phyloP scores from a whole-genome alignment of 2,329 filamentous ascomycete genomes.

The Fusarium sp. region DNA sequence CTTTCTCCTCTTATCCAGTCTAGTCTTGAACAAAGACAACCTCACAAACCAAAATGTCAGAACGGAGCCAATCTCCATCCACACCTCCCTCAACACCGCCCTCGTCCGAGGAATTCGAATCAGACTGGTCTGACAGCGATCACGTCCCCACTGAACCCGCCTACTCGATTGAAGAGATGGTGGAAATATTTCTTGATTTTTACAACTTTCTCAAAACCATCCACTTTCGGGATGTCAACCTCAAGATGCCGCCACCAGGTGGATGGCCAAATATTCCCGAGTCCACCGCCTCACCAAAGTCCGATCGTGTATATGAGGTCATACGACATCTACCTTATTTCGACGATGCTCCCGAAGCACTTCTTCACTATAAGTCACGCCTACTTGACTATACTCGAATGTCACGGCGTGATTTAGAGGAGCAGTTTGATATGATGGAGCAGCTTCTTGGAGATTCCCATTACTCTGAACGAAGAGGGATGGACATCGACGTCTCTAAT shows the following conservation, averaged over 20 bases:
- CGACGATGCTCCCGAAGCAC: not conserved
- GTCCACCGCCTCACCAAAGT: not conserved
- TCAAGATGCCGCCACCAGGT: constrained; percentile 1
- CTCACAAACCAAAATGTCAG: not conserved
- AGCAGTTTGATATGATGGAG: not conserved
- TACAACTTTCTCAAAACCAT: constrained; percentile 5
- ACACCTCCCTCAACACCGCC: not conserved
- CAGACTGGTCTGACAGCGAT: not conserved
- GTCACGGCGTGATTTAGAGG: not conserved
- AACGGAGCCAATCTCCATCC: not conserved
- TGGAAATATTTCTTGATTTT: not conserved
- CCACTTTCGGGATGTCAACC: not conserved
- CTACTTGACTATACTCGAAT: constrained; percentile 1
- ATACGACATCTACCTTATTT: constrained; percentile 6
- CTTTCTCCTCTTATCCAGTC: not conserved
- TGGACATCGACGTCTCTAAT: not conserved
- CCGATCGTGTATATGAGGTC: not conserved
- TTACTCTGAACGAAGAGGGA: not conserved
- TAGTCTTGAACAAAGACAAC: not conserved
- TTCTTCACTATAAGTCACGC: constrained; percentile 6
- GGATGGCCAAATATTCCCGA: not conserved
- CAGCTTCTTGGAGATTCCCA: not conserved
- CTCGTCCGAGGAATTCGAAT: not conserved
- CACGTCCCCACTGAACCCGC: not conserved
- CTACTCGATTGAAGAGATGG: not conserved